These are phyloP conservation scores for Discostella pseudostelligera DNA, from an alignment of 108 stramenopile species.

Conservation along the genomic window DNA sequence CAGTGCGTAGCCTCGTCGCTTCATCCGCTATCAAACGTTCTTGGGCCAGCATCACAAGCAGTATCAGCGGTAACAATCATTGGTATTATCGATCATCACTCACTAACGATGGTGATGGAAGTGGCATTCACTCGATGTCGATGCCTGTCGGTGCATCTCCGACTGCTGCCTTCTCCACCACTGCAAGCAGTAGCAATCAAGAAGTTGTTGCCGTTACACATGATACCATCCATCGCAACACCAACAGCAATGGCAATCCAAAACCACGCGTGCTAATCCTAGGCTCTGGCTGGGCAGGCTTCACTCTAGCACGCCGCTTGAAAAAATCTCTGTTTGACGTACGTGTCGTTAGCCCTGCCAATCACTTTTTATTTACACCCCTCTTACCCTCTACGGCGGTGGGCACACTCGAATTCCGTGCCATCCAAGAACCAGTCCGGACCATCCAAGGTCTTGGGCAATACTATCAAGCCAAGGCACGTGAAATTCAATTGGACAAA, in stretches of 20 bases:
- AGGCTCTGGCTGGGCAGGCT: conserved; percentile 78
- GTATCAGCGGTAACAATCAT: no score
- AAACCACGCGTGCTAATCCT: conserved; percentile 55
- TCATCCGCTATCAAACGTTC: no score
- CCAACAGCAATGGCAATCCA: background rate
- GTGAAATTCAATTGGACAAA: conserved; percentile 57
- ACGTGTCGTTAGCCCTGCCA: conserved; percentile 80
- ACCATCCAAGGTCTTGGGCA: conserved; percentile 57
- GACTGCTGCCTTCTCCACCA: no score
- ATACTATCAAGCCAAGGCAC: conserved; percentile 86
- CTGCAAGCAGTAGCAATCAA: no score
- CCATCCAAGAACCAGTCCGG: conserved; percentile 94
- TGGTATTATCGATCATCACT: no score
- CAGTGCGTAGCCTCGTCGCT: no score
- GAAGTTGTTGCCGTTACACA: no score
- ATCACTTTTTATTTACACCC: conserved; percentile 98
- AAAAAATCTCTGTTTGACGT: conserved; percentile 52
- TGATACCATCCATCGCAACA: background rate
- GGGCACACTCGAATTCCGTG: conserved; percentile 95
- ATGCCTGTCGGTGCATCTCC: no score
- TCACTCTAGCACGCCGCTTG: conserved; percentile 56
- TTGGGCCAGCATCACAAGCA: no score
- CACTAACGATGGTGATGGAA: no score
- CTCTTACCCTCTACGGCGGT: conserved; percentile 93
- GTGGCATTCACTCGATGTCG: no score